These are phyloP conservation scores for Sisymbrium irio DNA, from an alignment of 345 rosid species.

Conservation along the genomic window DNA sequence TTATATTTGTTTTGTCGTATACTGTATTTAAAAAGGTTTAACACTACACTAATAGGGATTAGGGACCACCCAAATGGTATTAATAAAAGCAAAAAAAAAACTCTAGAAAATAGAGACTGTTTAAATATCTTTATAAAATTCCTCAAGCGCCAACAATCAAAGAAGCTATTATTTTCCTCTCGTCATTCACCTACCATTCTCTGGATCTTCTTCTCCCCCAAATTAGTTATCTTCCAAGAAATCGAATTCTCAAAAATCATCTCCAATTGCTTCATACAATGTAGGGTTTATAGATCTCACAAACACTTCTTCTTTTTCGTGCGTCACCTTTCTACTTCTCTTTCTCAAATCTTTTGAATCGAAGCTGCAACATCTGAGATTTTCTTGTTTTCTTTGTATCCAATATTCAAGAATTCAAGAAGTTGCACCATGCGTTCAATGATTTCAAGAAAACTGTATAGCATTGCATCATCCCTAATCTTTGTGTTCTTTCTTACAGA, in stretches of 20 bases:
- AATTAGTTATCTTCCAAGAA: not conserved
- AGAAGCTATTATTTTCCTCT: conserved; percentile 1
- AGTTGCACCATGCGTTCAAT: not conserved
- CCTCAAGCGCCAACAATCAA: conserved; percentile 14
- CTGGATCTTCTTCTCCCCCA: not conserved
- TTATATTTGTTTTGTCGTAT: no score
- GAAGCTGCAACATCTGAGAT: not conserved
- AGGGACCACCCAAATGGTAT: no score
- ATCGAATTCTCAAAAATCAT: not conserved
- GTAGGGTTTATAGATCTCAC: not conserved
- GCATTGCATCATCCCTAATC: not conserved
- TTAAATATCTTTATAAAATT: not conserved
- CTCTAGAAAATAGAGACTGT: not conserved
- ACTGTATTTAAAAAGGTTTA: no score
- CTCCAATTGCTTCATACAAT: not conserved
- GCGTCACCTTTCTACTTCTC: not conserved
- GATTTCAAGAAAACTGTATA: not conserved
- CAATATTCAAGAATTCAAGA: not conserved
- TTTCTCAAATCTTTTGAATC: not conserved
- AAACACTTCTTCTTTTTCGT: not conserved
- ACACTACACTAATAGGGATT: no score
- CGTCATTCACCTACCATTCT: conserved; percentile 12
- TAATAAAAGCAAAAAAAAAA: not conserved
- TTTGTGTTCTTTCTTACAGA: not conserved
- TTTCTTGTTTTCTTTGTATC: not conserved